phyloP scores from a whole-genome alignment of 345 rosid genomes.

The Populus euphratica region DNA sequence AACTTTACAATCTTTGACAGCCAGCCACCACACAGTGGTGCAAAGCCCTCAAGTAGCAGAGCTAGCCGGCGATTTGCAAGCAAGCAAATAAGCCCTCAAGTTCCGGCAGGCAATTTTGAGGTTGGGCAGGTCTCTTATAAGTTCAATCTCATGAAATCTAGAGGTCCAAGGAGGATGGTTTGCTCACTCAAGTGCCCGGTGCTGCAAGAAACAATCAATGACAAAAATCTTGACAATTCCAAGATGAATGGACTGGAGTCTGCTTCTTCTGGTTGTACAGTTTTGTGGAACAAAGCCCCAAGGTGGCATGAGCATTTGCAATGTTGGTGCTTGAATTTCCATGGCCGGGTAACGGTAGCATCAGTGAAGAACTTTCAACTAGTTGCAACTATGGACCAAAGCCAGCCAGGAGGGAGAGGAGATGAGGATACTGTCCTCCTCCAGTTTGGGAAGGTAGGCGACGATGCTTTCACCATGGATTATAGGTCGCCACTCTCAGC shows the following conservation, averaged over 20 bases:
- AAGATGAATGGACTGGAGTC: constrained; percentile 40
- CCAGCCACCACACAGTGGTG: constrained; percentile 75
- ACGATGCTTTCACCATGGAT: constrained; percentile 89
- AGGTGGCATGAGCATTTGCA: constrained; percentile 96
- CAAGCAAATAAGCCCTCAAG: constrained; percentile 92
- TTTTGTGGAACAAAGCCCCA: constrained; percentile 80
- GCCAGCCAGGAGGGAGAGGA: constrained; percentile 82
- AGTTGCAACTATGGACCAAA: constrained; percentile 68
- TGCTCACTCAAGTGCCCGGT: constrained; percentile 59
- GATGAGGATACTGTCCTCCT: constrained; percentile 83
- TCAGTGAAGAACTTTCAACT: constrained; percentile 92
- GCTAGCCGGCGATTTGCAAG: constrained; percentile 82
- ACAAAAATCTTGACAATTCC: constrained; percentile 26
- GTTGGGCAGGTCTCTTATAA: constrained; percentile 83
- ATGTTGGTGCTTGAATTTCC: constrained; percentile 97
- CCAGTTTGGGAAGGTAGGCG: constrained; percentile 89
- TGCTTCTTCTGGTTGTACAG: constrained; percentile 32
- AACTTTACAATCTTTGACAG: constrained; percentile 88
- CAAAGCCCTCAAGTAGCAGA: constrained; percentile 76
- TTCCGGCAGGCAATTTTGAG: constrained; percentile 84
- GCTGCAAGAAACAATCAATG: constrained; percentile 32
- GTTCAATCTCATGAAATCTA: constrained; percentile 87
- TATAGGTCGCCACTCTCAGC: constrained; percentile 87
- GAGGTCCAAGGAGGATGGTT: constrained; percentile 97
- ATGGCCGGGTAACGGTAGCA: constrained; percentile 89